Percentiles rank a stretch among this genome's conserved stretches.
phyloP scores from a whole-genome alignment of 805 yeast genomes.

The Clavispora santaluciae region DNA sequence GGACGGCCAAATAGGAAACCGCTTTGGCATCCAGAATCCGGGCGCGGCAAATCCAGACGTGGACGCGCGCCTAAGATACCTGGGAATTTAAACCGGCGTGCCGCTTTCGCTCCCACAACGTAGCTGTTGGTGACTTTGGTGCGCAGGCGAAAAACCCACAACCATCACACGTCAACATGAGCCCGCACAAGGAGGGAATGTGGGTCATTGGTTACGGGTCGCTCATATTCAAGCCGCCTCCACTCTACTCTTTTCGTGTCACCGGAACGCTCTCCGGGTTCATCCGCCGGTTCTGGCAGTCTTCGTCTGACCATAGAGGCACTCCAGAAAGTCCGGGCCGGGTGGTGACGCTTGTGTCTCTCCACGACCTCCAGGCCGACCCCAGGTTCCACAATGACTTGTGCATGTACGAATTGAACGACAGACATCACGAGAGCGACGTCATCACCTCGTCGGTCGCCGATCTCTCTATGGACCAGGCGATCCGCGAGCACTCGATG shows the following conservation, averaged over 20 bases:
- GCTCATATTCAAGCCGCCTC: conserved; percentile 85
- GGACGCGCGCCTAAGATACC: too few relatives aligned
- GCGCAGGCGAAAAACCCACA: not conserved
- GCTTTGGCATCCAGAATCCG: too few relatives aligned
- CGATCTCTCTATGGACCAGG: conserved; percentile 8
- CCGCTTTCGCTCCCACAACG: too few relatives aligned
- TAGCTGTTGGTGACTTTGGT: too few relatives aligned
- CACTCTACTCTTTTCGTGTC: conserved; percentile 53
- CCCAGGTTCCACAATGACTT: conserved; percentile 40
- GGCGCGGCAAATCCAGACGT: too few relatives aligned
- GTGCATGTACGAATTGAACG: conserved; percentile 24
- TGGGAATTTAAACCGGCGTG: too few relatives aligned
- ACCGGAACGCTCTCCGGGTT: conserved; percentile 76
- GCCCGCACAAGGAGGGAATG: conserved; percentile 28
- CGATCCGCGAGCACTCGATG: conserved; percentile 9
- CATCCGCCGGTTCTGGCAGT: conserved; percentile 86
- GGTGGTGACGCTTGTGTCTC: conserved; percentile 75
- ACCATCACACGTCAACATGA: not conserved
- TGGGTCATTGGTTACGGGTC: conserved; percentile 94
- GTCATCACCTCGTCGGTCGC: conserved; percentile 3
- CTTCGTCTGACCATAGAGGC: conserved; percentile 86
- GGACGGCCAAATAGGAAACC: too few relatives aligned
- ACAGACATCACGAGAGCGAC: not conserved
- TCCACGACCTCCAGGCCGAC: conserved; percentile 45
- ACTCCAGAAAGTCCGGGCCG: conserved; percentile 84